A percentile compares a stretch with the other conserved stretches of the same genome.
phyloP scores from a whole-genome alignment of 2,329 filamentous ascomycete species.

The Malbranchea cinnamomea region DNA sequence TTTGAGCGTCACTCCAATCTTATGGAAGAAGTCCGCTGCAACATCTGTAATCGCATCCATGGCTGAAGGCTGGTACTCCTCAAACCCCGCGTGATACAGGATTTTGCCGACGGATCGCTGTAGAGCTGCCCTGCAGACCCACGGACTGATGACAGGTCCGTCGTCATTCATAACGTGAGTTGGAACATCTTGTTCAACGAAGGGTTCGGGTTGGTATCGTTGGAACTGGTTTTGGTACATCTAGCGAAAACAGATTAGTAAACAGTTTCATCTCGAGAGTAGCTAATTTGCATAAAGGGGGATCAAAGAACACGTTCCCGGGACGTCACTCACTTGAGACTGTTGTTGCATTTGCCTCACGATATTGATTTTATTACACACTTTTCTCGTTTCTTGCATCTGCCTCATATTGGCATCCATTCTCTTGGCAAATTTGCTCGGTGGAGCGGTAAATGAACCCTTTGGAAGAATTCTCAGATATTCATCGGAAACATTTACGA shows the following conservation, averaged over 20 bases:
- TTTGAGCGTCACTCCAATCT: conserved; percentile 64
- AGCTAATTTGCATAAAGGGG: too few species aligned
- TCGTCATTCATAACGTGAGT: conserved; percentile 82
- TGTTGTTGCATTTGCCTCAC: conserved; percentile 99
- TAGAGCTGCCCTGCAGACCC: conserved; percentile 67
- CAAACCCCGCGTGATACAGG: conserved; percentile 91
- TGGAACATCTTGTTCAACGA: conserved; percentile 71
- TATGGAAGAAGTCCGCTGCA: conserved; percentile 76
- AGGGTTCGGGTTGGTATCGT: conserved; percentile 83
- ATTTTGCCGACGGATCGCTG: conserved; percentile 88
- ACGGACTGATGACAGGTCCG: conserved; percentile 72
- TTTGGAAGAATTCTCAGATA: conserved; percentile 63
- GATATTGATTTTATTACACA: conserved; percentile 90
- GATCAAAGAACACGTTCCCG: not conserved
- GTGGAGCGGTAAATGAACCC: conserved; percentile 60
- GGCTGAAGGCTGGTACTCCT: conserved; percentile 90
- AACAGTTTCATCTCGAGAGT: conserved; percentile 1
- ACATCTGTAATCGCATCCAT: conserved; percentile 82
- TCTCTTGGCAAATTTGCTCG: conserved; percentile 58
- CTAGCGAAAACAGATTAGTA: conserved; percentile 29
- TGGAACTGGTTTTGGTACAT: conserved; percentile 97
- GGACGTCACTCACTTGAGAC: conserved; percentile 52
- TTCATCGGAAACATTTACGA: conserved; percentile 76
- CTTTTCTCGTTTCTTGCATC: conserved; percentile 91
- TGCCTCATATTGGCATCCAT: conserved; percentile 86